These are phyloP conservation scores for Boletellus sp. DNA, from an alignment of 768 basidiomycete species.

Conservation along the genomic window DNA sequence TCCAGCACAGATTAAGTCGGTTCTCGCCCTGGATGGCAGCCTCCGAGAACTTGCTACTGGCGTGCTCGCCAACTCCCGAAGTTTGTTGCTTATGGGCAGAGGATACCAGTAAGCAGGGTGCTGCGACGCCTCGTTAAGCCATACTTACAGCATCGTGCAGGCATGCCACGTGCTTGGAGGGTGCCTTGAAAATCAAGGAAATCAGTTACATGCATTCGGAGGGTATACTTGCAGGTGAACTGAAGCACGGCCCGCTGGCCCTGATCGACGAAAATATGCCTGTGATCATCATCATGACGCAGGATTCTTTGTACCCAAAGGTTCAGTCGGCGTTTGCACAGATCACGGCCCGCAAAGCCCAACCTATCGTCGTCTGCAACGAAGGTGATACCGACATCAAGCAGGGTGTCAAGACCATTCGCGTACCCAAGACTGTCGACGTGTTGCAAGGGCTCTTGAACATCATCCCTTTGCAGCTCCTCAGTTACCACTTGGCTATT, in stretches of 20 bases:
- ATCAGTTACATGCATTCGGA: slow-evolving; percentile 69
- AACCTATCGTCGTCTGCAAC: slow-evolving; percentile 93
- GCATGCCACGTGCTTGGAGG: slow-evolving; percentile 96
- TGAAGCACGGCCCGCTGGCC: slow-evolving; percentile 98
- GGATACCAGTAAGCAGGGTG: slow-evolving; percentile 81
- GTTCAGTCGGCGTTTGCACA: slow-evolving; percentile 95
- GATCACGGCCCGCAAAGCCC: slow-evolving; percentile 96
- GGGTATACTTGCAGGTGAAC: slow-evolving; percentile 95
- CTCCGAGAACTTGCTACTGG: slow-evolving; percentile 83
- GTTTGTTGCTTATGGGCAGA: slow-evolving; percentile 93
- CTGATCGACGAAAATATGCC: slow-evolving; percentile 98
- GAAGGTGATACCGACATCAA: slow-evolving; percentile 83
- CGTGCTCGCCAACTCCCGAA: slow-evolving; percentile 73
- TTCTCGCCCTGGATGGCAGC: slow-evolving; percentile 72
- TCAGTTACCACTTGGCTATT: slow-evolving; percentile 95
- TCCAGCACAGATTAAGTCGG: slow-evolving; percentile 81
- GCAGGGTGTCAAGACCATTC: slow-evolving; percentile 77
- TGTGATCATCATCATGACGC: slow-evolving; percentile 99
- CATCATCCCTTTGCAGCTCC: slow-evolving; percentile 92
- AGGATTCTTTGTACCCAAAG: slow-evolving; percentile 97
- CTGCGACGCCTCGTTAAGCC: no score
- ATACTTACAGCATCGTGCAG: slow-evolving; percentile 30
- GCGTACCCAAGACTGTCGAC: slow-evolving; percentile 92
- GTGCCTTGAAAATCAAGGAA: slow-evolving; percentile 99
- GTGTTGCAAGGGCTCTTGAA: slow-evolving; percentile 94